Percentiles rank a stretch among this genome's conserved stretches.
Evolutionary conservation across 2,329 filamentous ascomycete species (phyloP).

Genomic region (Cordyceps sp.): DNA sequence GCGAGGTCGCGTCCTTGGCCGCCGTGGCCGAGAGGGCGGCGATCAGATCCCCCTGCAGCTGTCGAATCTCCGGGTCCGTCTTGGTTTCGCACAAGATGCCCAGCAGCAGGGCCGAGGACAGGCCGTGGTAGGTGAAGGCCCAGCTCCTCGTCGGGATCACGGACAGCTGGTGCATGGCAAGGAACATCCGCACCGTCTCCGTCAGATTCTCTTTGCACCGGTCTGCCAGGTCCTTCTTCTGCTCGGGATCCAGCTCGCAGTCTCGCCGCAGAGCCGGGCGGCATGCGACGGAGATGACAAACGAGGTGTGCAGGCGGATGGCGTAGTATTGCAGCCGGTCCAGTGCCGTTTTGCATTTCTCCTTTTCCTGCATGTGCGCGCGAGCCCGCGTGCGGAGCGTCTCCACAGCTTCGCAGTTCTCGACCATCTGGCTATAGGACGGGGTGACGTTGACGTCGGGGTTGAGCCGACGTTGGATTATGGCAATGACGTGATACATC

Average conservation of each 20-base stretch:
- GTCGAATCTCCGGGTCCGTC: slow-evolving; percentile 43
- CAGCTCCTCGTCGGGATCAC: slow-evolving; percentile 50
- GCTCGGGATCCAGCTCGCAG: slow-evolving; percentile 29
- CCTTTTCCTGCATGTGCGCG: slow-evolving; percentile 39
- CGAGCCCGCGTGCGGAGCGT: slow-evolving; percentile 29
- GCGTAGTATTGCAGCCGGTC: slow-evolving; percentile 48
- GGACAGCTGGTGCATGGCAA: slow-evolving; percentile 51
- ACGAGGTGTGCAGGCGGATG: slow-evolving; percentile 47
- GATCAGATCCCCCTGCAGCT: slow-evolving; percentile 47
- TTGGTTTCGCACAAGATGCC: slow-evolving; percentile 48
- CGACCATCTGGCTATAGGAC: slow-evolving; percentile 36
- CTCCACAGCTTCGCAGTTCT: slow-evolving; percentile 38
- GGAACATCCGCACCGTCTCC: slow-evolving; percentile 51
- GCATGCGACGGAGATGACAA: slow-evolving; percentile 48
- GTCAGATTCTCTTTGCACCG: slow-evolving; percentile 46
- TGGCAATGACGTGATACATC: slow-evolving; percentile 47
- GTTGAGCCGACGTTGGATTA: slow-evolving; percentile 40
- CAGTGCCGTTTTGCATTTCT: slow-evolving; percentile 45
- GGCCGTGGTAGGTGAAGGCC: slow-evolving; percentile 51
- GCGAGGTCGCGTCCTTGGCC: slow-evolving; percentile 40
- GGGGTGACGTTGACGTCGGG: slow-evolving; percentile 33
- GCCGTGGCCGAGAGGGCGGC: slow-evolving; percentile 46
- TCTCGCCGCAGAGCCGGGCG: slow-evolving; percentile 43
- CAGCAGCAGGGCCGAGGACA: slow-evolving; percentile 47
- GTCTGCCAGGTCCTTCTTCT: slow-evolving; percentile 37